A percentile compares a stretch with the other conserved stretches of the same genome.
phyloP scores from a whole-genome alignment of 192 early-diverging fungal species.

The Linnemannia exigua region DNA sequence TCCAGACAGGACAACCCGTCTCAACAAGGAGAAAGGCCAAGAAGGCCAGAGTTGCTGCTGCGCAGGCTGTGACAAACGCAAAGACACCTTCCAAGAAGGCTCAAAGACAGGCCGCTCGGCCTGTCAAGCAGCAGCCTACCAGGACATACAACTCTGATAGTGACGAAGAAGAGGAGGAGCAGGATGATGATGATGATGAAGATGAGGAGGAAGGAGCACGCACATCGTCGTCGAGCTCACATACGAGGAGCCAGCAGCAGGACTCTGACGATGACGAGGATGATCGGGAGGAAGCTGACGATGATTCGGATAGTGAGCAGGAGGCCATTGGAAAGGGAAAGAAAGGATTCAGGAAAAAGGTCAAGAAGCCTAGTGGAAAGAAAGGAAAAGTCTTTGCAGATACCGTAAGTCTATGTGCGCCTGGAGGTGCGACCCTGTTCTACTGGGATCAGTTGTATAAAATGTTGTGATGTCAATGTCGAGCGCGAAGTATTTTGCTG shows the following conservation, averaged over 20 bases:
- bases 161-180: slow-evolving; percentile 22
- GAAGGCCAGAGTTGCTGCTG: slow-evolving; percentile 38
- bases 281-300: slow-evolving; percentile 17
- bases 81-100: slow-evolving; percentile 43
- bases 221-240: background rate
- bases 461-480: background rate
- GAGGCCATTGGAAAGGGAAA: slow-evolving; percentile 37
- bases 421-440: background rate
- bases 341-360: slow-evolving; percentile 45
- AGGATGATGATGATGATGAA: slow-evolving; percentile 5
- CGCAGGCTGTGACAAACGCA: slow-evolving; percentile 14
- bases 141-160: slow-evolving; percentile 14
- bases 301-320: slow-evolving; percentile 23
- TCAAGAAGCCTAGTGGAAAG: slow-evolving; percentile 53
- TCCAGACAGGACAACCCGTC: slow-evolving; percentile 49
- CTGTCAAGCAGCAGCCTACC: background rate
- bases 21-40: slow-evolving; percentile 52
- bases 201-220: background rate
- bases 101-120: slow-evolving; percentile 28
- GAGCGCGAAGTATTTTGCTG: background rate
- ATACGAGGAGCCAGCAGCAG: background rate
- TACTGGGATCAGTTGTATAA: background rate
- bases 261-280: slow-evolving; percentile 12
- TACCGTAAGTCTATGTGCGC: slow-evolving; percentile 17
- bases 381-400: slow-evolving; percentile 54